Evolutionary conservation across 257 asterid species (phyloP).

Genomic region (Solanum ahanhuiri): DNA sequence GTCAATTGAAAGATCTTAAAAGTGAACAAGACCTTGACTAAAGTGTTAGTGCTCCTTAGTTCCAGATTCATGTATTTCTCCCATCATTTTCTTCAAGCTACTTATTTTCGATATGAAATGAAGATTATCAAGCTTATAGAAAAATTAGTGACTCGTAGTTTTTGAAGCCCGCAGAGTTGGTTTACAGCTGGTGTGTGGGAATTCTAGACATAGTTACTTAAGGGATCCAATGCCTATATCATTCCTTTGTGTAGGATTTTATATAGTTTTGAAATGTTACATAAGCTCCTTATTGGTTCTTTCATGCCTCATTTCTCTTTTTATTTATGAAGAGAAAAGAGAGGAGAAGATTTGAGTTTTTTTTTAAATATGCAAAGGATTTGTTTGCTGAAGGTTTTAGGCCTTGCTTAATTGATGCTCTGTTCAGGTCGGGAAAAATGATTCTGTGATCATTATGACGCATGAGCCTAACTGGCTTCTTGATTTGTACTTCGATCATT

Average conservation of each 20-base stretch:
- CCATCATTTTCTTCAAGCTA: background rate
- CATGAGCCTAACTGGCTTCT: slow-evolving; percentile 96
- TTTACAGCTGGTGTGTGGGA: background rate
- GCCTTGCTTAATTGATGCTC: background rate
- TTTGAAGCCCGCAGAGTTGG: background rate
- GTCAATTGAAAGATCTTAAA: background rate
- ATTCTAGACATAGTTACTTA: background rate
- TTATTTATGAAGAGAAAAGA: too few species aligned
- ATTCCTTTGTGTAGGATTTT: background rate
- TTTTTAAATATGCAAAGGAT: background rate
- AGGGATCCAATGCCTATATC: background rate
- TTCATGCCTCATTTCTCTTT: background rate
- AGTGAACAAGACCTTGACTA: background rate
- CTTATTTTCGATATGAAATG: background rate
- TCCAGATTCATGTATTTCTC: background rate
- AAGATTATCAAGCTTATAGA: background rate
- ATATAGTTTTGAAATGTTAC: background rate
- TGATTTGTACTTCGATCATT: slow-evolving; percentile 78
- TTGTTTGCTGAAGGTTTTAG: background rate
- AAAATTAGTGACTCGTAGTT: background rate
- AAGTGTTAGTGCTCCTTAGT: background rate
- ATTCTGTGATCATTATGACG: slow-evolving; percentile 89
- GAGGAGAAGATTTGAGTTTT: too few species aligned
- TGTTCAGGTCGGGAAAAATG: slow-evolving; percentile 62
- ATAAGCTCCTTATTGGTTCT: background rate